A percentile compares a stretch with the other conserved stretches of the same genome.
Evolutionary conservation across 768 basidiomycete species (phyloP).

Genomic region (Leccinum incarnatum): DNA sequence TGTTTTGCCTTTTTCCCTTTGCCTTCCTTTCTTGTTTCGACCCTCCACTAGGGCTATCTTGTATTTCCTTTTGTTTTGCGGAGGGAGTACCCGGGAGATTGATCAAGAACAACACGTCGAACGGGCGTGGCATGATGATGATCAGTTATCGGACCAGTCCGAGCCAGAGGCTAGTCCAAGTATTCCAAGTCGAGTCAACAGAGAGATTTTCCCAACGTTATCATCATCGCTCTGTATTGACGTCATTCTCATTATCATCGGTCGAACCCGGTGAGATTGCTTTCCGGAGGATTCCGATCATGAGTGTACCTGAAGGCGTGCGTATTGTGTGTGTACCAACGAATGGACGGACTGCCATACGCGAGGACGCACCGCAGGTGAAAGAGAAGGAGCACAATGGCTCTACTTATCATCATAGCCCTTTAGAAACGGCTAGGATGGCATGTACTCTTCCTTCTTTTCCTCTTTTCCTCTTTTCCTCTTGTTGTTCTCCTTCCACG

Average conservation of each 20-base stretch:
- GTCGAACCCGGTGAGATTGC: neutral
- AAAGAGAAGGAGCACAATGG: neutral
- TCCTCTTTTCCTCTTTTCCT: too few species aligned
- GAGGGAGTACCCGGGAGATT: neutral
- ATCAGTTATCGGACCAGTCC: neutral
- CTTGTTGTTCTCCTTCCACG: too few species aligned
- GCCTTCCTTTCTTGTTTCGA: neutral
- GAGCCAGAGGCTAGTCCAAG: neutral
- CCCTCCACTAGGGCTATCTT: neutral
- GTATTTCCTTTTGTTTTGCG: neutral
- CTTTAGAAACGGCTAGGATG: too few species aligned
- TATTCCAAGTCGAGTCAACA: neutral
- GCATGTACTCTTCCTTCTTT: neutral
- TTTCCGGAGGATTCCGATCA: neutral
- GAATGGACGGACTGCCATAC: neutral
- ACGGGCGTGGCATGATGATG: neutral
- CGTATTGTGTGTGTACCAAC: neutral
- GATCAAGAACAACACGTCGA: neutral
- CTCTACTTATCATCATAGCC: too few species aligned
- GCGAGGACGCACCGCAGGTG: neutral
- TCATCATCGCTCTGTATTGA: neutral
- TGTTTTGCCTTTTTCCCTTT: neutral
- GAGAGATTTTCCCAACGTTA: neutral
- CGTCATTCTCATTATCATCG: neutral
- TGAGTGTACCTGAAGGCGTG: neutral